Evolutionary conservation across 2,329 filamentous ascomycete genomes (phyloP).

Genomic region (Ceratocystis destructans): DNA sequence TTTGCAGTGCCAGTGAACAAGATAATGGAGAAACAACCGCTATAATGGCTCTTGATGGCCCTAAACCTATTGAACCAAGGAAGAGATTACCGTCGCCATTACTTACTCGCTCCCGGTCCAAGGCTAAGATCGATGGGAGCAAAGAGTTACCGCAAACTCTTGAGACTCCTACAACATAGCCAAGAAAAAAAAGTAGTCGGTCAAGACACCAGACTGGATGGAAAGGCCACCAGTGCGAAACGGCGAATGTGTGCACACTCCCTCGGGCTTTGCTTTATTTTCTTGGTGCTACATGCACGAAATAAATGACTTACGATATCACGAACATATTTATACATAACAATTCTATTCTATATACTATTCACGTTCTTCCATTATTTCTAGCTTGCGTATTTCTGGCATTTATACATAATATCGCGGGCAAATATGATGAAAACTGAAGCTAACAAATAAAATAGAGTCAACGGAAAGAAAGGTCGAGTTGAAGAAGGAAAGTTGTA

Average conservation of each 20-base stretch:
- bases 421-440: background rate
- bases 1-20: background rate
- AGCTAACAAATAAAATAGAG: background rate
- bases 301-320: slow-evolving; percentile 11
- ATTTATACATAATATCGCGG: background rate
- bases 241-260: too few relatives aligned
- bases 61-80: background rate
- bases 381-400: too few relatives aligned
- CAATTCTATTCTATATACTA: background rate
- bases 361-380: background rate
- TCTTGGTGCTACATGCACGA: background rate
- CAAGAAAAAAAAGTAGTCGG: background rate
- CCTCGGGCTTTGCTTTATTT: background rate
- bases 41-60: background rate
- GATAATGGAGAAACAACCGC: background rate
- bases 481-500: background rate
- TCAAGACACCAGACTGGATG: background rate
- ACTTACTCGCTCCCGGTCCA: slow-evolving; percentile 12
- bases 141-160: background rate
- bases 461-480: background rate
- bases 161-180: background rate
- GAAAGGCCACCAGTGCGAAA: background rate
- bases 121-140: background rate
- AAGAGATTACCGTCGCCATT: slow-evolving; percentile 5
- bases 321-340: background rate